Evolutionary conservation across 163 green algal genomes (phyloP).

Genomic region (Chlorella variabilis): DNA sequence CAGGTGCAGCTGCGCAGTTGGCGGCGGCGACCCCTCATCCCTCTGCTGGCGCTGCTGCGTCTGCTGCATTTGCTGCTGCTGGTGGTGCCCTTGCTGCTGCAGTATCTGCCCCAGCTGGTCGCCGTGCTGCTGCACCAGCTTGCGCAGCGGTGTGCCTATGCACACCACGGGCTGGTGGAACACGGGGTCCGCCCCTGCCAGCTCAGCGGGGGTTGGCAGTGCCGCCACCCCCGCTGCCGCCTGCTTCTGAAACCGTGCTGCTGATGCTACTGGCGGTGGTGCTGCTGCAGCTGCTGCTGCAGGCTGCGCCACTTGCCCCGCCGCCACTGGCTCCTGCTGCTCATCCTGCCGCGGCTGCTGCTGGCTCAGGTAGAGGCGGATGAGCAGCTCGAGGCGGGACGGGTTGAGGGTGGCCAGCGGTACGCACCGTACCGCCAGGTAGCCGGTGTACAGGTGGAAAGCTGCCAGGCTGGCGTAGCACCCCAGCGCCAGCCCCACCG

Average conservation of each 20-base stretch:
- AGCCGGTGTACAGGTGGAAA: slow-evolving; percentile 39
- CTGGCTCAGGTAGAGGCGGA: slow-evolving; percentile 7
- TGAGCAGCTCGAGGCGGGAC: slow-evolving; percentile 33
- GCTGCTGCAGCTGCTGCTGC: slow-evolving; percentile 1
- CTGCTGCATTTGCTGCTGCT: background rate
- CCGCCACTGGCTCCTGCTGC: slow-evolving; percentile 7
- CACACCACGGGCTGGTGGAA: slow-evolving; percentile 16
- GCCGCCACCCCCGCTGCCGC: background rate
- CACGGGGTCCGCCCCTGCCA: slow-evolving; percentile 23
- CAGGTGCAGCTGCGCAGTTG: slow-evolving; percentile 25
- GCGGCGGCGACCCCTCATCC: too few species aligned
- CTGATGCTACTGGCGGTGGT: background rate
- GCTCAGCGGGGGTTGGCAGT: slow-evolving; percentile 35
- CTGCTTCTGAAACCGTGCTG: too few species aligned
- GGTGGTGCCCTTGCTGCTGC: background rate
- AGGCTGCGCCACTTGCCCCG: background rate
- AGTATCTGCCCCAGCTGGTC: background rate
- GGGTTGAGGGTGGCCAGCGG: slow-evolving; percentile 47
- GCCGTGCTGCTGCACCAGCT: slow-evolving; percentile 23
- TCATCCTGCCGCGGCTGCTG: background rate
- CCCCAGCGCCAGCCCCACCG: slow-evolving; percentile 1
- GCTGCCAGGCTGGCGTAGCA: slow-evolving; percentile 21
- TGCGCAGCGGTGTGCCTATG: slow-evolving; percentile 21
- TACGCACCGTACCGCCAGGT: slow-evolving; percentile 32
- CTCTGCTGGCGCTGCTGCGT: background rate